Percentiles rank a stretch among this genome's conserved stretches.
These are phyloP conservation scores for Leavenworthia alabamica DNA, from an alignment of 345 rosid genomes.

Conservation along the genomic window DNA sequence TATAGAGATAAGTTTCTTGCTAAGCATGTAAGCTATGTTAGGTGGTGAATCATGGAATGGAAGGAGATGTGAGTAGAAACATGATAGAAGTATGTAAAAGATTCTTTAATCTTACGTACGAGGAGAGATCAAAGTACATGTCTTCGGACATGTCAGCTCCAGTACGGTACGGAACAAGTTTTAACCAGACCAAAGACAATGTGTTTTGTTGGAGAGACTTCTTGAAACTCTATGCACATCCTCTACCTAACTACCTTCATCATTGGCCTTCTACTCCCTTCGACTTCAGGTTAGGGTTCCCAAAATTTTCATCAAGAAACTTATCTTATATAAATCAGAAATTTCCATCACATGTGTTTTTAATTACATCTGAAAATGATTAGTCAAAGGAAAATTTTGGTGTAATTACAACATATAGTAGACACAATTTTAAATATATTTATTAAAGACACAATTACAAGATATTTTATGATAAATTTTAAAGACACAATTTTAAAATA, in stretches of 20 bases:
- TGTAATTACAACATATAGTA: no score
- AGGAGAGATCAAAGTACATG: conserved; percentile 80
- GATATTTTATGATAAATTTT: no score
- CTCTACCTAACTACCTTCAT: conserved; percentile 48
- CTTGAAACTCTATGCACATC: conserved; percentile 65
- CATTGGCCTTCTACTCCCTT: conserved; percentile 88
- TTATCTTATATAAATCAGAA: no score
- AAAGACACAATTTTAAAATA: no score
- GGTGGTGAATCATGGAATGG: conserved; percentile 80
- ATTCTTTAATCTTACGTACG: conserved; percentile 63
- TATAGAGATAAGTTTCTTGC: not conserved
- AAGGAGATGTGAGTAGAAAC: conserved; percentile 37
- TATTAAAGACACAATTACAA: no score
- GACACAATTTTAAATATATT: no score
- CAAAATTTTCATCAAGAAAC: not conserved
- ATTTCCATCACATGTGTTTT: no score
- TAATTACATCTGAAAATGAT: no score
- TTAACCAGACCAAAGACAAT: conserved; percentile 71
- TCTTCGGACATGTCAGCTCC: conserved; percentile 56
- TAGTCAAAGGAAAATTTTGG: no score
- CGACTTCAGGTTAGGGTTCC: conserved; percentile 51
- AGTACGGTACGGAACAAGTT: conserved; percentile 87
- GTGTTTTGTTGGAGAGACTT: conserved; percentile 95
- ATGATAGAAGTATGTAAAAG: conserved; percentile 62
- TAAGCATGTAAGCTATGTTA: conserved; percentile 18